Base-by-base conservation (phyloP, 495 filamentous ascomycete genomes). In the Xylaria bambusicola region DNA sequence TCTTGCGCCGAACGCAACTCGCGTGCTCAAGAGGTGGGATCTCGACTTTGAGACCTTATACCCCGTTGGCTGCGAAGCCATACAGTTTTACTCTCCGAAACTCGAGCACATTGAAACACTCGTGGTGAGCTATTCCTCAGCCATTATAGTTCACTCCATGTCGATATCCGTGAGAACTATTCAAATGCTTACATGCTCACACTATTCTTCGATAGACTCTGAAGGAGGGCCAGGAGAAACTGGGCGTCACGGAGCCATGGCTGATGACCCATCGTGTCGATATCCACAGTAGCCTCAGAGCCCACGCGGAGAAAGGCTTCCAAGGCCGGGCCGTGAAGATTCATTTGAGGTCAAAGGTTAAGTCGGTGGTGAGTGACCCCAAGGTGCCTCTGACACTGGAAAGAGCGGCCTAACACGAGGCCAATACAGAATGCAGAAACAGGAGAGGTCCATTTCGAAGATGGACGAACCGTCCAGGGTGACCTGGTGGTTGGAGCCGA, bases 401-500 rank as follows among this genome's bases (percentile, higher is more conserved):
- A 5, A 17, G 10, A 29, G 6, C 62, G 63, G 9, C 5, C 23
- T 24, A 27, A 38, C 18, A 18, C 49, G 20, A 35, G 31, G 15
- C 65, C 9, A 20, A 60, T 53, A 35, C 52, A 76, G 51, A 66
- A 81, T 61, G 62, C 71, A 3, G 76, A 80, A 42, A 63, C 56
- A 2, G 77, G 77, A 2, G 66, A 62, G 3, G 67, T 82, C 6
- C 63, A 62, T 1, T 62, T 81, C 1, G 56, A 65, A 6, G 72
- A 75, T 51, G 76, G 75, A 3, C 56, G 52, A 17, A 64, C 63
- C 57, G 65, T 68, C 40, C 40, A 42, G 60, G 75, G 61, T 1
- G 80, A 84, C 58, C 50, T 85, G 6, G 68, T 82, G 44, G 58
- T 85, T n/a, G 71, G 71, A 17, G 80, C 80, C 6, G 80, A 82